These are phyloP conservation scores for Sarcodon sp. DNA, from an alignment of 768 basidiomycete species.

Conservation along the genomic window DNA sequence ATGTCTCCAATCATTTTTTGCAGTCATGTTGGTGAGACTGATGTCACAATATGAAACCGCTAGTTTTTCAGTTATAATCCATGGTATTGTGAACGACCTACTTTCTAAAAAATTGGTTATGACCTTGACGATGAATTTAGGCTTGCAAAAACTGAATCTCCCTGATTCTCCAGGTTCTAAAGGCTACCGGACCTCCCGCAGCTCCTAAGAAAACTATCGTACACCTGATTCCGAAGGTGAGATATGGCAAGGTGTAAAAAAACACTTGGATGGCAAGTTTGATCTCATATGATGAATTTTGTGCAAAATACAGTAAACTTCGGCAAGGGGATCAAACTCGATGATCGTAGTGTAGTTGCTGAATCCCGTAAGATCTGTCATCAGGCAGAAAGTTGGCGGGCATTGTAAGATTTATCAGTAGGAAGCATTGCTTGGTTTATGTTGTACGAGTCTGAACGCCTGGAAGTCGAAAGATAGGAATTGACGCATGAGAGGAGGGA, in stretches of 20 bases:
- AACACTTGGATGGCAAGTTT: background rate
- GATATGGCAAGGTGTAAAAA: constrained; percentile 76
- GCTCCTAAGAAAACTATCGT: constrained; percentile 89
- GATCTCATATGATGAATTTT: constrained; percentile 76
- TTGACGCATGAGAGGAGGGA: too few species aligned
- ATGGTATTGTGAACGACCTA: background rate
- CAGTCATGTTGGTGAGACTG: constrained; percentile 92
- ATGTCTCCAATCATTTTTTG: constrained; percentile 94
- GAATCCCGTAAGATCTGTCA: constrained; percentile 71
- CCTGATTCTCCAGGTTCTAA: constrained; percentile 89
- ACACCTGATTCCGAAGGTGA: constrained; percentile 80
- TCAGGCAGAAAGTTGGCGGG: constrained; percentile 63
- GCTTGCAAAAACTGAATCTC: constrained; percentile 77
- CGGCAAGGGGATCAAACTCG: constrained; percentile 89
- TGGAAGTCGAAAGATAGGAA: background rate
- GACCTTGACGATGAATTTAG: constrained; percentile 55
- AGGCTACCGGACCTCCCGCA: constrained; percentile 96
- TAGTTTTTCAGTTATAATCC: constrained; percentile 15
- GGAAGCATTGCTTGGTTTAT: background rate
- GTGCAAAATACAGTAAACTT: constrained; percentile 94
- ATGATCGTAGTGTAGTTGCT: constrained; percentile 87
- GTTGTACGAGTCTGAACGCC: background rate
- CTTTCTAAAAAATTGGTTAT: constrained; percentile 59
- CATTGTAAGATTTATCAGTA: background rate
- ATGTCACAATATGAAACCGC: constrained; percentile 93